Conservation (phyloP, 2,329 filamentous ascomycete genomes). For the Diaporthe ampelina region DNA sequence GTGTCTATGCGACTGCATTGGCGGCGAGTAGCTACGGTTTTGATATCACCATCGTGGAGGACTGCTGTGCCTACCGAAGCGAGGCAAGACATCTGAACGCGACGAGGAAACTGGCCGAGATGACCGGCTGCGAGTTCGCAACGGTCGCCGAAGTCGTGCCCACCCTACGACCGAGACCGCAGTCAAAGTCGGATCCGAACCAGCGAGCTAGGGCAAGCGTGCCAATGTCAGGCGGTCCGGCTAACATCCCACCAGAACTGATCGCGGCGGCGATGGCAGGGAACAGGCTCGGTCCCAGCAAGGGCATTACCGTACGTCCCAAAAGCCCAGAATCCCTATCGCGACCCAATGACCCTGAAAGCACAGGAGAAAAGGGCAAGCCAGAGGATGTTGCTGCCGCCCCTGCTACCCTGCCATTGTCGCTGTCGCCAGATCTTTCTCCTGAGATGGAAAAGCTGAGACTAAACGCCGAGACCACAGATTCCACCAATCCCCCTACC, state of each 20-base stretch:
- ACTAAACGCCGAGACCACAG: conserved; percentile 41
- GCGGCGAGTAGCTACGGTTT: conserved; percentile 92
- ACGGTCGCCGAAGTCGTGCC: conserved; percentile 70
- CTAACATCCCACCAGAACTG: conserved; percentile 37
- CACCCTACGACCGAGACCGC: conserved; percentile 35
- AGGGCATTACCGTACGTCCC: conserved; percentile 42
- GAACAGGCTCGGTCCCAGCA: conserved; percentile 33
- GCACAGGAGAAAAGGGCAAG: conserved; percentile 26
- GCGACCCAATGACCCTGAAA: conserved; percentile 30
- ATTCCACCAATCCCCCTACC: conserved; percentile 29
- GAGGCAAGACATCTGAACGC: conserved; percentile 78
- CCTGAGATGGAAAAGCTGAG: conserved; percentile 40
- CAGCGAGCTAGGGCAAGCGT: conserved; percentile 40
- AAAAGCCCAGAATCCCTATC: conserved; percentile 35
- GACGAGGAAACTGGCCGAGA: conserved; percentile 77
- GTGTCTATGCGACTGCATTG: conserved; percentile 90
- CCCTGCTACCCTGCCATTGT: conserved; percentile 29
- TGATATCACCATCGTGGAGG: conserved; percentile 86
- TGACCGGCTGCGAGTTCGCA: conserved; percentile 79
- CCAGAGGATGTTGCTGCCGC: conserved; percentile 7
- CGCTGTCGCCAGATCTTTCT: conserved; percentile 31
- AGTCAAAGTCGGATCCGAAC: conserved; percentile 39
- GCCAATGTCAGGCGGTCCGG: conserved; percentile 44
- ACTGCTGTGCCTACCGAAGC: conserved; percentile 87
- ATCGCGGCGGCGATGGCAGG: conserved; percentile 39